phyloP scores from a whole-genome alignment of 208 protist genomes.

The Leptomonas seymouri region DNA sequence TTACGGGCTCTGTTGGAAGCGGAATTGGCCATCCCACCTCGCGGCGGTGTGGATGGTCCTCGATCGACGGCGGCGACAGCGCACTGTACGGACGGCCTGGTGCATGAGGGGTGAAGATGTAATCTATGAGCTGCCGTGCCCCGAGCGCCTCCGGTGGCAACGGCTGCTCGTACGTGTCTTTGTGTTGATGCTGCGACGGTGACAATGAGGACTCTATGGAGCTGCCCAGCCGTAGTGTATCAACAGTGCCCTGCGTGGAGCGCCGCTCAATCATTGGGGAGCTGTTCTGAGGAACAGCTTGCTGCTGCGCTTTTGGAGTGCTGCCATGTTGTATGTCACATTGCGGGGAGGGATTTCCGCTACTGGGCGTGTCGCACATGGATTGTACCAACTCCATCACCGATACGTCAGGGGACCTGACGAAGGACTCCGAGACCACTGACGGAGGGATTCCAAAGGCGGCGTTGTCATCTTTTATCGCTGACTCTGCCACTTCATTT shows the following conservation, averaged over 20 bases:
- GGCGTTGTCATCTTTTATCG: constrained; percentile 13
- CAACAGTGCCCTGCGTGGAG: constrained; percentile 13
- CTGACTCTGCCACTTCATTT: constrained; percentile 7
- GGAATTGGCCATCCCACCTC: constrained; percentile 51
- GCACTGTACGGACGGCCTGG: constrained; percentile 25
- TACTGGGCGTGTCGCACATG: not conserved
- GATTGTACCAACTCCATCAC: not conserved
- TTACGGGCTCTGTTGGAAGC: constrained; percentile 51
- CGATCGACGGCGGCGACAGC: constrained; percentile 33
- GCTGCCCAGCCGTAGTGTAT: not conserved
- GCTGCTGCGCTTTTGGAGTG: not conserved
- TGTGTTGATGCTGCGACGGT: constrained; percentile 17
- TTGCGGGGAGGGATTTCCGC: not conserved
- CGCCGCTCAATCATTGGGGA: not conserved
- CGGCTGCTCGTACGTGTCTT: constrained; percentile 36
- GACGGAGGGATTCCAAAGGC: constrained; percentile 3
- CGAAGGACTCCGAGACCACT: not conserved
- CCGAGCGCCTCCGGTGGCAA: constrained; percentile 44
- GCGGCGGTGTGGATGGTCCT: constrained; percentile 21
- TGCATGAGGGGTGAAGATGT: constrained; percentile 33
- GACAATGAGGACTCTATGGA: constrained; percentile 3
- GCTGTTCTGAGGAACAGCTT: constrained; percentile 3
- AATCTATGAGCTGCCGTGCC: constrained; percentile 50
- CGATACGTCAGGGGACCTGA: constrained; percentile 1
- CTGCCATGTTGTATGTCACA: not conserved